phyloP scores from a whole-genome alignment of 1,284 basidiomycete species.

The Stygiomarasmius scandens region DNA sequence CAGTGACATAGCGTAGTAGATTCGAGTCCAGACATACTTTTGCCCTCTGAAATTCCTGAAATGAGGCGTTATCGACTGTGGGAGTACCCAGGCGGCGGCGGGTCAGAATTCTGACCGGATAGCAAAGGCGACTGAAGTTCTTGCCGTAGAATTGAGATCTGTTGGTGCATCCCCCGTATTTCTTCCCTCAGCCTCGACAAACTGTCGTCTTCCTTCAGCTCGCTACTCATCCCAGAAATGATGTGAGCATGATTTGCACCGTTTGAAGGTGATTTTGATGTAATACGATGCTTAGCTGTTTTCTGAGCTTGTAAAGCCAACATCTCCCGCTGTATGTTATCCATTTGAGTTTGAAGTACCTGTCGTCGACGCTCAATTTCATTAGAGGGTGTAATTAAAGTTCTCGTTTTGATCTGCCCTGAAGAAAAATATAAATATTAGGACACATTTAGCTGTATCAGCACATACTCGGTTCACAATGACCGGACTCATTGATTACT shows the following conservation, averaged over 20 bases:
- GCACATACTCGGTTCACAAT: too few relatives aligned
- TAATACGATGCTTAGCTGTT: not conserved
- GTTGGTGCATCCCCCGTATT: slow-evolving; percentile 26
- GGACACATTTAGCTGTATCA: slow-evolving; percentile 17
- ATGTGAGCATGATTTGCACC: not conserved
- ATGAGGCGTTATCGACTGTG: too few relatives aligned
- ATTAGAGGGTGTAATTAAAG: too few relatives aligned
- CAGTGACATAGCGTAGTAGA: too few relatives aligned
- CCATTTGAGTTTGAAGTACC: not conserved
- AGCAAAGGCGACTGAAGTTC: slow-evolving; percentile 33
- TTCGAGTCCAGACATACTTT: too few relatives aligned
- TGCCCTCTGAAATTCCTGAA: too few relatives aligned
- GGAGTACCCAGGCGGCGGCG: slow-evolving; percentile 35
- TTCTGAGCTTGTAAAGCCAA: not conserved
- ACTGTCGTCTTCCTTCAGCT: slow-evolving; percentile 20
- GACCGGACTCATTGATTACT: not conserved
- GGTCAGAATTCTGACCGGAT: slow-evolving; percentile 32
- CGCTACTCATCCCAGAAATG: not conserved
- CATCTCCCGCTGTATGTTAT: not conserved
- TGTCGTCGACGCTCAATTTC: not conserved
- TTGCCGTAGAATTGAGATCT: slow-evolving; percentile 28
- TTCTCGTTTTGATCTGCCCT: not conserved
- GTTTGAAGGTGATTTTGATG: too few relatives aligned
- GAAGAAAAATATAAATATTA: not conserved
- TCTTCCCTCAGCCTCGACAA: slow-evolving; percentile 26